Conservation (phyloP, 805 yeast species). For the Millerago galiae region DNA sequence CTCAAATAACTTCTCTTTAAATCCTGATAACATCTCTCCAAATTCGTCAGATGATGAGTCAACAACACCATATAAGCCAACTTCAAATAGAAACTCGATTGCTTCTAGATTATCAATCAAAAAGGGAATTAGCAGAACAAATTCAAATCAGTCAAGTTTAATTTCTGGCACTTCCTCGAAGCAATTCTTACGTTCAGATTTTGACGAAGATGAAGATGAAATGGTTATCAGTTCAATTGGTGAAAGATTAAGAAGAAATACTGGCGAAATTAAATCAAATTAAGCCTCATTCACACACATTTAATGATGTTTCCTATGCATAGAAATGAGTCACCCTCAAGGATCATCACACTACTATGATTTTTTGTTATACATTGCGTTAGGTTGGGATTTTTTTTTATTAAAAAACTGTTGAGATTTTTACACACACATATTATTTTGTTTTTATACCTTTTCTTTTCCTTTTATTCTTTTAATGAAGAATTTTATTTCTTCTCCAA, state of each 20-base stretch:
- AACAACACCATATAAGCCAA: constrained; percentile 10
- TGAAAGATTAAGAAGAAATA: constrained; percentile 26
- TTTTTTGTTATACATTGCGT: neutral
- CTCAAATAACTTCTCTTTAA: constrained; percentile 16
- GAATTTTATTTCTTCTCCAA: too few species aligned
- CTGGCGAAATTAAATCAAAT: constrained; percentile 22
- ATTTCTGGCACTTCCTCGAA: constrained; percentile 9
- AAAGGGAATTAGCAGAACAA: constrained; percentile 6
- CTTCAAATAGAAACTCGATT: constrained; percentile 13
- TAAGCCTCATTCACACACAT: neutral
- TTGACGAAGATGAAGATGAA: constrained; percentile 18
- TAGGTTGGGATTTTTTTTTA: neutral
- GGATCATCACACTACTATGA: too few species aligned
- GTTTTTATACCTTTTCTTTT: neutral
- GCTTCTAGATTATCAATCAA: constrained; percentile 5
- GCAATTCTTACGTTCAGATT: constrained; percentile 5
- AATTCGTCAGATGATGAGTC: constrained; percentile 24
- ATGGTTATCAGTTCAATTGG: constrained; percentile 30
- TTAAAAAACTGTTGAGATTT: neutral
- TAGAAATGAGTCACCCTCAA: too few species aligned
- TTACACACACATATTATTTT: too few species aligned
- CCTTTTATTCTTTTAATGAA: neutral
- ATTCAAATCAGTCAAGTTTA: constrained; percentile 13
- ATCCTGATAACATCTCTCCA: constrained; percentile 18
- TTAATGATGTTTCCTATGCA: neutral